These are phyloP conservation scores for Fomitopsis pinicola DNA, from an alignment of 1,284 basidiomycete species.

Conservation along the genomic window DNA sequence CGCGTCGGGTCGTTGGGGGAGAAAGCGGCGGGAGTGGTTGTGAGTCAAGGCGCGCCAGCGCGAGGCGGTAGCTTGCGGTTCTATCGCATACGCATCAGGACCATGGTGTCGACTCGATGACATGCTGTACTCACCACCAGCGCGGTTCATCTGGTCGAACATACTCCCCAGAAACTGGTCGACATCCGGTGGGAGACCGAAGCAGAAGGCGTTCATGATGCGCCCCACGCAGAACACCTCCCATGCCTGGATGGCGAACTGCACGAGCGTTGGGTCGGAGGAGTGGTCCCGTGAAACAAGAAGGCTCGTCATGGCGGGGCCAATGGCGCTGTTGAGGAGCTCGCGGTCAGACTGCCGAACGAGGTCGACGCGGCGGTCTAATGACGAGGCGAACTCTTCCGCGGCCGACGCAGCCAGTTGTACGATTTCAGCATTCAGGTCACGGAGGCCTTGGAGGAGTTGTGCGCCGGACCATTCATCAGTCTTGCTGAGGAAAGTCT, in stretches of 20 bases:
- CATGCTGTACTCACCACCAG: constrained; percentile 26
- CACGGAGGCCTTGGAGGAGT: constrained; percentile 32
- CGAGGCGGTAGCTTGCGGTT: constrained; percentile 34
- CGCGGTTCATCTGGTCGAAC: constrained; percentile 32
- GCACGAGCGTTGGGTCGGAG: constrained; percentile 33
- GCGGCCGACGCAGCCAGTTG: constrained; percentile 32
- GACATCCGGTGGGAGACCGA: constrained; percentile 30
- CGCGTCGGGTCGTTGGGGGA: constrained; percentile 18
- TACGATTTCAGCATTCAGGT: constrained; percentile 34
- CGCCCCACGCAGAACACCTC: constrained; percentile 31
- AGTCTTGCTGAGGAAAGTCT: constrained; percentile 35
- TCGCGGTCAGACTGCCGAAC: constrained; percentile 27
- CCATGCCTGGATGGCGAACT: constrained; percentile 38
- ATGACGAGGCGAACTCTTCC: constrained; percentile 27
- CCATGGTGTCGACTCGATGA: neutral
- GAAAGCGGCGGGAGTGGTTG: constrained; percentile 25
- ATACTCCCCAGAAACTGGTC: constrained; percentile 28
- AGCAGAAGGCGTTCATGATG: constrained; percentile 33
- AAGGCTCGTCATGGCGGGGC: constrained; percentile 25
- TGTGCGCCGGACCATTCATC: constrained; percentile 35
- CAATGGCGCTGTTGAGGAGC: constrained; percentile 26
- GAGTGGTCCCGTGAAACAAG: constrained; percentile 28
- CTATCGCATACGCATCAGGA: constrained; percentile 12
- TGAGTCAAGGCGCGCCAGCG: constrained; percentile 35
- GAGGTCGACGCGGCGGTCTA: constrained; percentile 19